Conservation (phyloP, 192 early-diverging fungal genomes). For the Phlyctochytrium planicorne region DNA sequence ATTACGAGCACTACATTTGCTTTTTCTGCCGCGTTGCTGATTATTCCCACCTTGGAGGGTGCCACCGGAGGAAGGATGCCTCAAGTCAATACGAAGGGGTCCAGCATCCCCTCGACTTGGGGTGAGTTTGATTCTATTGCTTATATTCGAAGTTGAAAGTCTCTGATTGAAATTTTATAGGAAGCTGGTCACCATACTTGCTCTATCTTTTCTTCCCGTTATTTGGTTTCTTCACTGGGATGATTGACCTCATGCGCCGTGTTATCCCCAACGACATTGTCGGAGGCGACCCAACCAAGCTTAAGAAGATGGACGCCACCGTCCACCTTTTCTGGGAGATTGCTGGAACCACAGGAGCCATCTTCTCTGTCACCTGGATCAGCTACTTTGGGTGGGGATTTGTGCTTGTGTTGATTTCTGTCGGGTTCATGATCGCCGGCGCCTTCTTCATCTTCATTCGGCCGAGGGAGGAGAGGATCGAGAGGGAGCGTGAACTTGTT, state of each 20-base stretch:
- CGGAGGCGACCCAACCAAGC: conserved; percentile 58
- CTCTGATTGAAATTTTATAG: no score
- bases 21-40: neutral
- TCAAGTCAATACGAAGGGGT: neutral
- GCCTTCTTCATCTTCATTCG: neutral
- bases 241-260: conserved; percentile 61
- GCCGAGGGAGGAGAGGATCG: neutral
- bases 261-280: conserved; percentile 55
- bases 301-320: conserved; percentile 57
- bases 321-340: conserved; percentile 63
- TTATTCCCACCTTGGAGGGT: neutral
- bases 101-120: neutral
- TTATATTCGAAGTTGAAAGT: no score
- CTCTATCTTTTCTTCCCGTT: conserved; percentile 37
- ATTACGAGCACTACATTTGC: neutral
- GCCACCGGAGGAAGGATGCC: conserved; percentile 2
- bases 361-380: conserved; percentile 49
- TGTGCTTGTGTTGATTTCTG: conserved; percentile 7
- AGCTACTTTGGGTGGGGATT: conserved; percentile 37
- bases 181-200: conserved; percentile 12
- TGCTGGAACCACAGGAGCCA: conserved; percentile 58
- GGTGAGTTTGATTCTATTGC: no score
- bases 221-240: conserved; percentile 53
- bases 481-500: neutral
- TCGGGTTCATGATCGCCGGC: neutral